A percentile compares a stretch with the other conserved stretches of the same genome.
Conservation (phyloP, 2,329 filamentous ascomycete species). For the Gaeumannomyces sp. region DNA sequence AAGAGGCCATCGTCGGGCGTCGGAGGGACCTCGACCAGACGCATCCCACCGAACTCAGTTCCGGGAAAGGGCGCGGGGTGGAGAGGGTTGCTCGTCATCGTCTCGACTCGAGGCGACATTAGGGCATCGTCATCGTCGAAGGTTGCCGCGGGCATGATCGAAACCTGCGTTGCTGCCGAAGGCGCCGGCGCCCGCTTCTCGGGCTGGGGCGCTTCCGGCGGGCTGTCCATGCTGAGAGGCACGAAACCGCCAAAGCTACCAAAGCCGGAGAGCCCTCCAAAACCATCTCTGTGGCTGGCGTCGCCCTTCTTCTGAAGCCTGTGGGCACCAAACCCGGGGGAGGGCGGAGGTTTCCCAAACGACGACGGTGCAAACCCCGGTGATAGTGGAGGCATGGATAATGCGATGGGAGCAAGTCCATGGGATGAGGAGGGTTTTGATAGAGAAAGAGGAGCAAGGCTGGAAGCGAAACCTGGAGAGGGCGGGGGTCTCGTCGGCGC, state of each 20-base stretch:
- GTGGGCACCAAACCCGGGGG: slow-evolving; percentile 38
- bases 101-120: slow-evolving; percentile 65
- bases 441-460: slow-evolving; percentile 9
- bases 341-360: slow-evolving; percentile 34
- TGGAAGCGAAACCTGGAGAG: slow-evolving; percentile 6
- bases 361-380: slow-evolving; percentile 27
- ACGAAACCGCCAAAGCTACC: slow-evolving; percentile 28
- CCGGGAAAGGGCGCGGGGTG: slow-evolving; percentile 34
- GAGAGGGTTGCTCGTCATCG: slow-evolving; percentile 65
- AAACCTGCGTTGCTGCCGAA: slow-evolving; percentile 28
- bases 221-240: slow-evolving; percentile 18
- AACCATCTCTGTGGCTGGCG: neutral
- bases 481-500: slow-evolving; percentile 10
- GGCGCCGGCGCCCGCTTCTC: slow-evolving; percentile 14
- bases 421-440: slow-evolving; percentile 22
- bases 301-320: slow-evolving; percentile 26
- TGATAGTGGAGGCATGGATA: slow-evolving; percentile 26
- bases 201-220: slow-evolving; percentile 14
- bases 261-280: slow-evolving; percentile 22
- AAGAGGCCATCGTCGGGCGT: slow-evolving; percentile 47
- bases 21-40: slow-evolving; percentile 45
- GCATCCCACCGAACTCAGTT: slow-evolving; percentile 39
- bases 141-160: slow-evolving; percentile 23
- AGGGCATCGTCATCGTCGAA: slow-evolving; percentile 46
- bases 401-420: slow-evolving; percentile 12